Evolutionary conservation across 208 protist species (phyloP), one percentile per base, ranked within the genome.

Genomic region (Leishmania lainsoni): DNA sequence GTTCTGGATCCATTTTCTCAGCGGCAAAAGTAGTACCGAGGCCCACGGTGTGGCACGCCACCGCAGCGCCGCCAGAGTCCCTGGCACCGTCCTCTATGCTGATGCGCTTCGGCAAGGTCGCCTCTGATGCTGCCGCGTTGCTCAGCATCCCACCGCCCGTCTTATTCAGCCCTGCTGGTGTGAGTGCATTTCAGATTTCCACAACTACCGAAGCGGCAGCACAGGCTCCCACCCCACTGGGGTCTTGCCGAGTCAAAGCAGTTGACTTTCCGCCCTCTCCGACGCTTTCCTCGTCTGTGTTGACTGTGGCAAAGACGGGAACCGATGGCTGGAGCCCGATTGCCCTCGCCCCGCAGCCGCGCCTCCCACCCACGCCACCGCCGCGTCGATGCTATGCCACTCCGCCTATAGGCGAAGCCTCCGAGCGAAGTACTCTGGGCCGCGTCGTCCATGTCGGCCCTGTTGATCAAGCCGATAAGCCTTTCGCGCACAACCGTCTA

Each of bases 331-430:
- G 10, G 69, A 22, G 5, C 45, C 45, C 5, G 45, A 20, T 0
- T 29, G 12, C 71, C 71, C 5, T 17, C 35, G 20, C 74, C 52
- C 52, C 56, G 56, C 74, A 26, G 32, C 56, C 10, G 56, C 68
- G 73, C 6, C 78, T 56, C 16, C 78, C 82, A 52, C 82, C 82
- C 48, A 82, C 77, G 74, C 82, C 82, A 39, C 83, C 83, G 35
- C 82, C 82, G 29, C 84, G 80, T 2, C 76, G 56, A 65, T 81
- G 80, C 68, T 49, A 83, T 65, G 17, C 26, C 74, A 49, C 56
- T 20, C 14, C 29, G 6, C 26, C 45, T 54, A 16, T 69, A 39
- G 61, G 12, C 16, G 45, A 29, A 42, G 29, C 29, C 22, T 61
- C 20, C 26, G 61, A 48, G 20, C 12, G 61, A 66, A 29, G 29